A percentile compares a stretch with the other conserved stretches of the same genome.
Evolutionary conservation across 202 grass and related monocot genomes (phyloP).

Genomic region (Schoenoplectus tabernaemontani): DNA sequence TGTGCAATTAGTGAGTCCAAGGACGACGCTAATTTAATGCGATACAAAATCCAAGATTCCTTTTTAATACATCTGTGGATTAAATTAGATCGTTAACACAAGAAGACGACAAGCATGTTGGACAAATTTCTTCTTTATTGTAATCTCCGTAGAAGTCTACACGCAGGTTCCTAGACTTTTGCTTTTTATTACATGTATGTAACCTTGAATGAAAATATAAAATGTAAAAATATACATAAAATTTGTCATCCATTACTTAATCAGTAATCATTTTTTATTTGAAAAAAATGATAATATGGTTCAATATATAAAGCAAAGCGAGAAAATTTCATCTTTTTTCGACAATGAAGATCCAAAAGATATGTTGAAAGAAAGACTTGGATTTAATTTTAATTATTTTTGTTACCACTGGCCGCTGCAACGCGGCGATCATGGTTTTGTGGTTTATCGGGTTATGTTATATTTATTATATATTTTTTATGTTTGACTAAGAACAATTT

Average conservation of each 20-base stretch:
- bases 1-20: neutral
- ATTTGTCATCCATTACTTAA: neutral
- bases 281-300: neutral
- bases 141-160: constrained; percentile 6
- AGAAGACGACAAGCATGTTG: constrained; percentile 18
- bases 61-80: constrained; percentile 6
- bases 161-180: neutral
- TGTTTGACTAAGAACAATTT: constrained; percentile 1
- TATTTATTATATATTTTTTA: neutral
- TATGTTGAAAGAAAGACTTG: neutral
- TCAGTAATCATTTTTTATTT: too few relatives aligned
- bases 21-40: constrained; percentile 17
- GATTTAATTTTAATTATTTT: neutral
- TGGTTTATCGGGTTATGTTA: neutral
- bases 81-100: constrained; percentile 1
- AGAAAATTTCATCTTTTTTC: neutral
- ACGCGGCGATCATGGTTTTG: neutral
- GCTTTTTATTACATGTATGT: neutral
- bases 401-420: neutral
- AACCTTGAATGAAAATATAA: neutral
- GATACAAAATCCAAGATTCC: constrained; percentile 21
- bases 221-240: neutral
- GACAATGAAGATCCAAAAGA: neutral
- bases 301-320: neutral
- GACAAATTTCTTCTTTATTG: constrained; percentile 9